Base-by-base conservation (phyloP, 1,139 yeast genomes). In the Saccharomyces pastorianus region DNA sequence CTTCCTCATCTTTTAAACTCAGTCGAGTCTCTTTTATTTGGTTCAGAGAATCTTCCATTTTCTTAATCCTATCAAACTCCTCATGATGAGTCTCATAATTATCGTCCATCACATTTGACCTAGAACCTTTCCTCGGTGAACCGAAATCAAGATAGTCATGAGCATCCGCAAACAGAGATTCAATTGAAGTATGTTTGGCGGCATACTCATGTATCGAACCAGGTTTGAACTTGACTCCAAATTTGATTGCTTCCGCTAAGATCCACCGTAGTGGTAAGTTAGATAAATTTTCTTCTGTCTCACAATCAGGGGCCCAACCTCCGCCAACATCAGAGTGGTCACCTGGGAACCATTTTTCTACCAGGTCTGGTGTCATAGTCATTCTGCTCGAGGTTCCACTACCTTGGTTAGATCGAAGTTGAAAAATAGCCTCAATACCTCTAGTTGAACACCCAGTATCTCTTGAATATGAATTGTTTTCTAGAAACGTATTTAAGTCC, bases 291-390 rank as follows among this genome's bases (percentile, higher is more conserved):
- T 73, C 76, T 2, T 77, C 76, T 0, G 64, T 58, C 47, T 71
- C 62, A 2, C 61, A 55, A 59, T 77, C 80, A 3, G 74, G 67
- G 1, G 71, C 66, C 81, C 83, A 81, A 3, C 85, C 85, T 2
- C 88, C 88, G 2, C 88, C 88, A 56, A 81, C 69, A 64, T 83
- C 88, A 3, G 84, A 75, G 66, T 83, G 88, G 62, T 80, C 81
- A 1, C 88, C 88, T 0, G 85, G 80, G 61, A 83, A 84, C 83
- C 84, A 83, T 50, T 78, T 65, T 62, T 82, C 85, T 6, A 77
- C 60, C 23, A 80, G 60, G 62, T 80, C 84, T 1, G 65, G 55
- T 2, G 64, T 55, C 38, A 60, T 31, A 13, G 55, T 42, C 52
- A 27, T 41, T 42, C 13, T 50, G 47, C 13, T 46, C 52, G 41